Base-by-base conservation (phyloP, 1,284 basidiomycete genomes). In the Ganoderma multipileum region DNA sequence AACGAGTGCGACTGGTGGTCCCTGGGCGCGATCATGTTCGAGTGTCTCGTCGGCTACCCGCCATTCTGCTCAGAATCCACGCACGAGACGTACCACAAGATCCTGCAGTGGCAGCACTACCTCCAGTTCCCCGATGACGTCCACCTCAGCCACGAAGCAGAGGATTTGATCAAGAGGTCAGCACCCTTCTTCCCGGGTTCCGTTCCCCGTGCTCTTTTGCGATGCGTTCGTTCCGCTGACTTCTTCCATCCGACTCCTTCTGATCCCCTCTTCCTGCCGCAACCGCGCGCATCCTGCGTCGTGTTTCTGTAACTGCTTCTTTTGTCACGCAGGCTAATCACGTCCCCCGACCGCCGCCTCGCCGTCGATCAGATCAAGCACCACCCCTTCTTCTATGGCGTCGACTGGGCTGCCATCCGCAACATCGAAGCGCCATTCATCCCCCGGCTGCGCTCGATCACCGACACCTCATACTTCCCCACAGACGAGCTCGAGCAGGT, bases 1-100 rank as follows among this genome's bases (percentile, higher is more conserved):
- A 97, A 98, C 81, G 97, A 98, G 82, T 98, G 96, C 78, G 97
- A 98, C 80, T 98, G 96, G 96, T 98, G 96, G 96, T 96, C 95
- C 47, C 83, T 97, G 61, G 95, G 97, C 14, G 96, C 97, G 4
- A 99, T 99, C 82, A 98, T 98, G 92, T 99, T 97, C 78, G 97
- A 99, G 81, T 99, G 97, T 82, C 86, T 99, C 30, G 96, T 98
- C 75, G 97, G 95, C 71, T 98, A 97, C 79, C 96, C 97, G 14
- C 97, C 97, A 2, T 99, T 98, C 87, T 98, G 96, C 81, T 98
- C 97, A 11, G 97, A 99, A 78, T 96, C 96, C 77, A 96, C 97
- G 20, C 95, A 95, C 75, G 97, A 99, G 78, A 99, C 97, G 28
- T 99, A 99, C 85, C 93, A 97, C 81, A 99, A 99, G 85, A 99